These are phyloP conservation scores for Primulina eburnea DNA, from an alignment of 257 asterid species.

Conservation along the genomic window DNA sequence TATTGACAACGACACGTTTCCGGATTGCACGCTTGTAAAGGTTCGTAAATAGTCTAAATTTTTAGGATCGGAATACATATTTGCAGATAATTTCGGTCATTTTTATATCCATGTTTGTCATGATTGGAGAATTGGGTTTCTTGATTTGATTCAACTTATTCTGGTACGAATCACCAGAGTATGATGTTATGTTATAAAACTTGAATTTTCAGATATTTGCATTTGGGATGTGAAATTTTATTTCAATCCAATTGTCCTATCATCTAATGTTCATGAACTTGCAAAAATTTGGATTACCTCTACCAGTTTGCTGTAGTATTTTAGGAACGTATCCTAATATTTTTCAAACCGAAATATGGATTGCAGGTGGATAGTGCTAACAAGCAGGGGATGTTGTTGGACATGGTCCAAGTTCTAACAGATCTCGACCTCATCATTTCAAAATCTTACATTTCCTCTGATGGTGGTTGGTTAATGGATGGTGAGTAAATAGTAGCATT, in stretches of 20 bases:
- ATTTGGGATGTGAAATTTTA: no score
- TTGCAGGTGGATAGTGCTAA: slow-evolving; percentile 84
- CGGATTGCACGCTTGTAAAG: slow-evolving; percentile 80
- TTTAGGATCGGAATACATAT: not conserved
- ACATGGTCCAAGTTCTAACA: slow-evolving; percentile 89
- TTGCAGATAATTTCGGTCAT: not conserved
- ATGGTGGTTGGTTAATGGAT: slow-evolving; percentile 98
- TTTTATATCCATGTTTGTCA: not conserved
- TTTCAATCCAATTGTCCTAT: not conserved
- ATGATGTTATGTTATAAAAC: no score
- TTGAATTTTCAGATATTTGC: no score
- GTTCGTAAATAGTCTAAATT: slow-evolving; percentile 29
- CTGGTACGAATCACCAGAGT: no score
- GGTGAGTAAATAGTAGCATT: slow-evolving; percentile 43
- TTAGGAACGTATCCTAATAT: slow-evolving; percentile 22
- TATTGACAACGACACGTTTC: slow-evolving; percentile 64
- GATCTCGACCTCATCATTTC: slow-evolving; percentile 81
- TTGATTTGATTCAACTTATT: no score
- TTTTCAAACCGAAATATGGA: slow-evolving; percentile 5
- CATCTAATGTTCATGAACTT: not conserved
- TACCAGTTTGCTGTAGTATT: slow-evolving; percentile 25
- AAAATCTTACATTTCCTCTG: slow-evolving; percentile 87
- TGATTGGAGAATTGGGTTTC: no score
- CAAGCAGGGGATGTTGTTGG: slow-evolving; percentile 80
- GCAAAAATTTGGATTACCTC: slow-evolving; percentile 23